These are phyloP conservation scores for Penicillium malachiteum DNA, from an alignment of 495 filamentous ascomycete genomes.

Conservation along the genomic window DNA sequence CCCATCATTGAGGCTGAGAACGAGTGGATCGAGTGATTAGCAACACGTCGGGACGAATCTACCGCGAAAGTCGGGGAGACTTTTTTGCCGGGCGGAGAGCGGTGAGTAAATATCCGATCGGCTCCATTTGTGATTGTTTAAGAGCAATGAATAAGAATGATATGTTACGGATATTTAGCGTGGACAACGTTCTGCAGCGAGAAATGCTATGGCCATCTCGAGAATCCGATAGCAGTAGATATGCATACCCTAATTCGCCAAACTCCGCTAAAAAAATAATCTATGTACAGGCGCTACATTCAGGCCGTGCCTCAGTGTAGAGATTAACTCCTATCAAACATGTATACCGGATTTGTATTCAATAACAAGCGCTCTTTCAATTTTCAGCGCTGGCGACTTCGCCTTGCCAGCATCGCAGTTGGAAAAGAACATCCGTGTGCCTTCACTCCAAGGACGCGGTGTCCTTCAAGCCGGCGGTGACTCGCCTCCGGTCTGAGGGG, in stretches of 20 bases:
- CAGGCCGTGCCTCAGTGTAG: constrained; percentile 17
- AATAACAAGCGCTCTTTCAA: neutral
- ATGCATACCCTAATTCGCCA: constrained; percentile 33
- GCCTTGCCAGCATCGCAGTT: neutral
- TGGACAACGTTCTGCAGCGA: too few relatives aligned
- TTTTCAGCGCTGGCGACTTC: neutral
- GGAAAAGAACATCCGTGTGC: neutral
- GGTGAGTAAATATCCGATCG: constrained; percentile 13
- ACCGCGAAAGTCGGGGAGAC: constrained; percentile 19
- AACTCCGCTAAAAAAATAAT: constrained; percentile 30
- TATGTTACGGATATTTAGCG: too few relatives aligned
- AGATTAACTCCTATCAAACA: constrained; percentile 21
- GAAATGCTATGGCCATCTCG: neutral
- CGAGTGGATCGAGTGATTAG: constrained; percentile 7
- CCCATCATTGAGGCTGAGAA: constrained; percentile 36
- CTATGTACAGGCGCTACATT: constrained; percentile 37
- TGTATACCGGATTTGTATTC: constrained; percentile 16
- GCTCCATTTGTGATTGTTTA: neutral
- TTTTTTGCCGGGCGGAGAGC: constrained; percentile 43
- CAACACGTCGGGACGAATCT: neutral
- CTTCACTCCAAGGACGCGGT: constrained; percentile 41
- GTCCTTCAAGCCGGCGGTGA: constrained; percentile 44
- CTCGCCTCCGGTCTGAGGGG: constrained; percentile 48
- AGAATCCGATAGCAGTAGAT: neutral
- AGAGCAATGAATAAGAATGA: too few relatives aligned